Evolutionary conservation across 768 basidiomycete species (phyloP), one percentile per base, ranked within the genome.

Genomic region (Boletales sp.): DNA sequence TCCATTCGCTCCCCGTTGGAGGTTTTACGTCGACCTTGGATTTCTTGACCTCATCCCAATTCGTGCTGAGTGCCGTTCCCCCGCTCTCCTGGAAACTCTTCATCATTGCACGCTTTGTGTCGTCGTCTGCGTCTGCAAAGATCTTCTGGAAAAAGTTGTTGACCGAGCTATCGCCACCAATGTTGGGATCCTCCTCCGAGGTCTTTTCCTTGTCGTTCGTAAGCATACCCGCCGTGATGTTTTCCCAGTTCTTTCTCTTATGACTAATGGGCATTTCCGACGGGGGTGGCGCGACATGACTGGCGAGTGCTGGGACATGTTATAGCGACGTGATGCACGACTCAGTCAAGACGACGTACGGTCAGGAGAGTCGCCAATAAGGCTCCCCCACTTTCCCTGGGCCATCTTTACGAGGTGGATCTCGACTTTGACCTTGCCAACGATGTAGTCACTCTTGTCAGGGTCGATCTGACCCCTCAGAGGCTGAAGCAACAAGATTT

Each of bases 41-140:
- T 72, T 87, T 87, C 53, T 67, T 73, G 14, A 99, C 92, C 55
- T 93, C 90, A 5, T 82, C 83, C 95, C 95, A 99, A 67, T 97
- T 92, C 0, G 95, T 99, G 71, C 90, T 94, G 36, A 99, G 74
- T 0, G 92, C 87, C 9, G 97, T 99, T 8, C 97, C 97, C 8
- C 93, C 93, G 57, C 90, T 92, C 74, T 99, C 95, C 52, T 79
- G 76, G 68, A 90, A 97, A 64, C 91, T 94, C 79, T 99, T 99
- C 84, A 97, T 84, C 94, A 99, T 99, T 4, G 97, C 97, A 34
- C 85, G 80, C 60, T 77, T 83, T 13, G 94, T 91, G 60, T 99
- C 90, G 0, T 93, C 90, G 58, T 97, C 93, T 21, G 94, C 89
- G 65, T 89, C 90, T 7, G 79, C 76, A 61, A 87, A 99, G 54